A percentile compares a stretch with the other conserved stretches of the same genome.
phyloP scores from a whole-genome alignment of 495 filamentous ascomycete genomes.

The Penicillium soppii region DNA sequence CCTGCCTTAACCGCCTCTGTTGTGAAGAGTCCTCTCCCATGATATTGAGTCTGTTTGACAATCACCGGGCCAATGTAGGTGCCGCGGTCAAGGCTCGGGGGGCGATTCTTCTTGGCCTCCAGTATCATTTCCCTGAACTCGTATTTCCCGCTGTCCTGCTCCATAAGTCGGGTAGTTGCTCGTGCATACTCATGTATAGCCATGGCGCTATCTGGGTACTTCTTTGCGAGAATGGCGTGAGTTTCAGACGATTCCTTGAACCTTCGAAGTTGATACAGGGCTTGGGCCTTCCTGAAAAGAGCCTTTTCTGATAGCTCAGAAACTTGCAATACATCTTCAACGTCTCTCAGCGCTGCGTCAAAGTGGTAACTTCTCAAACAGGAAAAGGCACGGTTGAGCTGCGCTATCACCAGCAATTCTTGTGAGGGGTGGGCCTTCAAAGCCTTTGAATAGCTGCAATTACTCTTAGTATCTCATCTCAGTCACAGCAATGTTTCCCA shows the following conservation, averaged over 20 bases:
- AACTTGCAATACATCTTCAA: constrained; percentile 28
- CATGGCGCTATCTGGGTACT: constrained; percentile 28
- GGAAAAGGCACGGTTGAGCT: constrained; percentile 47
- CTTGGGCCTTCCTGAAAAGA: constrained; percentile 44
- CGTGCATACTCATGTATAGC: constrained; percentile 11
- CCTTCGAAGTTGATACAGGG: constrained; percentile 44
- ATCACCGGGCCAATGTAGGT: constrained; percentile 39
- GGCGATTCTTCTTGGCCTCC: constrained; percentile 29
- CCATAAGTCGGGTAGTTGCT: constrained; percentile 19
- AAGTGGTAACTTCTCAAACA: constrained; percentile 44
- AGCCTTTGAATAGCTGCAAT: constrained; percentile 27
- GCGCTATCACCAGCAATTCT: constrained; percentile 17
- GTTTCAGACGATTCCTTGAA: constrained; percentile 36
- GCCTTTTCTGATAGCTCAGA: constrained; percentile 40
- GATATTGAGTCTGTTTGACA: constrained; percentile 18
- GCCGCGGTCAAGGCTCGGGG: constrained; percentile 44
- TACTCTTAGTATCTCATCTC: constrained; percentile 7
- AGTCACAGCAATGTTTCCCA: neutral
- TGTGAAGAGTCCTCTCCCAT: constrained; percentile 49
- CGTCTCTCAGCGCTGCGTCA: constrained; percentile 47
- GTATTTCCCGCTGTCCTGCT: constrained; percentile 37
- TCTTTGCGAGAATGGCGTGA: constrained; percentile 16
- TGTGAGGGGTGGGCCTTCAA: constrained; percentile 16
- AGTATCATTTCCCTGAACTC: constrained; percentile 41
- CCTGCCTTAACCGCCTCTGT: constrained; percentile 48